These are phyloP conservation scores for Fraxinus floribunda DNA, from an alignment of 305 asterid genomes.

Conservation along the genomic window DNA sequence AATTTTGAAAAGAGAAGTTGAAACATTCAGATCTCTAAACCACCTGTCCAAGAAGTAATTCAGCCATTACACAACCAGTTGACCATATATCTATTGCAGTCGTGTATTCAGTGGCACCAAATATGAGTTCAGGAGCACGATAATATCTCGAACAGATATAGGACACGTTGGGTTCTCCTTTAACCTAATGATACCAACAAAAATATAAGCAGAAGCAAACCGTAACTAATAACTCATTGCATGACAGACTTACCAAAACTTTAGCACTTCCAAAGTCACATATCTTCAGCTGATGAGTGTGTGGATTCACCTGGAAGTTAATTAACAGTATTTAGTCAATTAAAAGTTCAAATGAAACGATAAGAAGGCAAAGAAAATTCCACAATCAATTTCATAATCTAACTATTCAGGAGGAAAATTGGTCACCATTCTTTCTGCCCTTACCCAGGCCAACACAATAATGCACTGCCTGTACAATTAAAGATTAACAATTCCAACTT, in stretches of 20 bases:
- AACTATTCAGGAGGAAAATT: not conserved
- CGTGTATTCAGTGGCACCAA: constrained; percentile 97
- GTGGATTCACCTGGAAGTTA: constrained; percentile 89
- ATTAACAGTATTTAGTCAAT: constrained; percentile 27
- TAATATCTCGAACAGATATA: constrained; percentile 94
- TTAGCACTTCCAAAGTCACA: constrained; percentile 99
- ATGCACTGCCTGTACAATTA: not conserved
- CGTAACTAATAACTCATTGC: constrained; percentile 22
- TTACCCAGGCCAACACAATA: not conserved
- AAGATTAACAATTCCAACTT: not conserved
- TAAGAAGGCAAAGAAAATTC: constrained; percentile 11
- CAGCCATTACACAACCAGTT: constrained; percentile 96
- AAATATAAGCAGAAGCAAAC: constrained; percentile 27
- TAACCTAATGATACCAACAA: constrained; percentile 54
- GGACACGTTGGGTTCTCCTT: constrained; percentile 96
- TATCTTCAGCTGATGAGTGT: constrained; percentile 91
- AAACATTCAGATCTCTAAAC: constrained; percentile 17
- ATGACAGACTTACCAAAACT: constrained; percentile 70
- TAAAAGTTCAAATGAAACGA: constrained; percentile 4
- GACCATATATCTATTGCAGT: constrained; percentile 98
- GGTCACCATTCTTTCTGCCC: not conserved
- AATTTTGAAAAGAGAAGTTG: constrained; percentile 14
- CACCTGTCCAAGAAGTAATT: constrained; percentile 93
- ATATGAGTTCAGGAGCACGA: constrained; percentile 98
- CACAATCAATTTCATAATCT: constrained; percentile 9